phyloP scores from a whole-genome alignment of 2,329 filamentous ascomycete species.

The Ophiostoma pallidulum region DNA sequence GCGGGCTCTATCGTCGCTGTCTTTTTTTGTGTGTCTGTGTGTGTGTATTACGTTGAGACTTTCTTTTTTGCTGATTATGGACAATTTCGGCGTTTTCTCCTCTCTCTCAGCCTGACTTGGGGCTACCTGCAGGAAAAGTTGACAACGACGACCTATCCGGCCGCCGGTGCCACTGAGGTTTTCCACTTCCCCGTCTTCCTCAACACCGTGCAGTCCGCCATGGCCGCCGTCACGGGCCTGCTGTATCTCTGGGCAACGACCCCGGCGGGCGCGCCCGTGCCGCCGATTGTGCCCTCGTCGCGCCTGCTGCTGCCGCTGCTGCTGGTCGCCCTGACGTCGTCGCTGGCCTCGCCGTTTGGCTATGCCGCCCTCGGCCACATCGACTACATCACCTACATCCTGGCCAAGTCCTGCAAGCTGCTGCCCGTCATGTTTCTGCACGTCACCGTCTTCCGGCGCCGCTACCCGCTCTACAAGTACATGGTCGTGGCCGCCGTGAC shows the following conservation, averaged over 20 bases:
- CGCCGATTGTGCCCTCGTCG: constrained; percentile 66
- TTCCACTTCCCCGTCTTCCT: constrained; percentile 94
- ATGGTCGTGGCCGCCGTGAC: constrained; percentile 86
- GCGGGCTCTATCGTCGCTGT: too few species aligned
- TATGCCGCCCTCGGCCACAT: constrained; percentile 88
- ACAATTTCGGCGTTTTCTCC: too few species aligned
- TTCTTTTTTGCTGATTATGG: not conserved
- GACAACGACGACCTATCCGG: constrained; percentile 72
- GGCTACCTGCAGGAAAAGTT: constrained; percentile 94
- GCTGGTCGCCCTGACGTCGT: constrained; percentile 78
- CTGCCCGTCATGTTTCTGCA: constrained; percentile 98
- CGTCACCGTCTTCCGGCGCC: constrained; percentile 78
- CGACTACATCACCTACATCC: constrained; percentile 95
- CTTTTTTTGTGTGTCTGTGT: too few species aligned
- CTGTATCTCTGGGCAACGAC: constrained; percentile 67
- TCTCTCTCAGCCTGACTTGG: constrained; percentile 66
- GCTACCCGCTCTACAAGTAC: constrained; percentile 95
- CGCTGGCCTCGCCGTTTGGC: constrained; percentile 88
- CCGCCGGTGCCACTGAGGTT: constrained; percentile 51
- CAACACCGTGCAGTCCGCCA: constrained; percentile 88
- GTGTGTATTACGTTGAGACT: too few species aligned
- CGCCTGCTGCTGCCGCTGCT: constrained; percentile 68
- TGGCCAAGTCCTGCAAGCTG: constrained; percentile 96
- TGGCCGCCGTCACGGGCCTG: constrained; percentile 74
- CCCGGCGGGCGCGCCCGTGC: constrained; percentile 36